Conservation (phyloP, 192 early-diverging fungal genomes). For the Podila epigama region DNA sequence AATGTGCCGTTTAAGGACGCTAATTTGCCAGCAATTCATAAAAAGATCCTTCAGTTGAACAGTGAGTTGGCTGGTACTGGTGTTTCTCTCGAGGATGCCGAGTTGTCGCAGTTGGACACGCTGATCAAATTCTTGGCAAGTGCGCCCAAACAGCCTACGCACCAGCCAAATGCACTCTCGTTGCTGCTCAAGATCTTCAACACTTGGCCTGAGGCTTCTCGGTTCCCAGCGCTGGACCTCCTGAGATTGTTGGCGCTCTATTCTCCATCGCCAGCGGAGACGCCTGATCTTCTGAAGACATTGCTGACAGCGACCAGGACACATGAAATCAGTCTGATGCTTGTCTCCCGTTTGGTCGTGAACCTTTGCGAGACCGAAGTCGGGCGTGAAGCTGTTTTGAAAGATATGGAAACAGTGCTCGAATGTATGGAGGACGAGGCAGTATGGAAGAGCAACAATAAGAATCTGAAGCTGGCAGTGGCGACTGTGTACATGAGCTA, state of each 20-base stretch:
- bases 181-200: constrained; percentile 62
- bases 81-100: constrained; percentile 7
- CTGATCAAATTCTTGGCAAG: constrained; percentile 52
- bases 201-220: constrained; percentile 69
- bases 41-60: constrained; percentile 81
- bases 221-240: constrained; percentile 74
- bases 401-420: constrained; percentile 13
- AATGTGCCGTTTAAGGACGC: constrained; percentile 76
- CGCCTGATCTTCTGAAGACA: constrained; percentile 51
- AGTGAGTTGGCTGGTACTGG: constrained; percentile 46
- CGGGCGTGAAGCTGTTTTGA: constrained; percentile 51
- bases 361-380: constrained; percentile 72
- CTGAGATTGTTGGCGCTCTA: constrained; percentile 73
- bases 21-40: constrained; percentile 73
- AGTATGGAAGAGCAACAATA: constrained; percentile 45
- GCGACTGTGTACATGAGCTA: constrained; percentile 53
- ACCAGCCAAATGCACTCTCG: constrained; percentile 38
- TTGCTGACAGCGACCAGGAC: constrained; percentile 48
- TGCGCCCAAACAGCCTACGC: constrained; percentile 16
- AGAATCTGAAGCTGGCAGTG: constrained; percentile 45
- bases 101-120: constrained; percentile 28
- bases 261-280: constrained; percentile 56
- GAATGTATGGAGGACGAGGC: constrained; percentile 40
- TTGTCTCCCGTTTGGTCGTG: constrained; percentile 71
- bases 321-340: constrained; percentile 79